These are phyloP conservation scores for Pelargonium cotyledonis DNA, from an alignment of 441 rosid species.

Conservation along the genomic window DNA sequence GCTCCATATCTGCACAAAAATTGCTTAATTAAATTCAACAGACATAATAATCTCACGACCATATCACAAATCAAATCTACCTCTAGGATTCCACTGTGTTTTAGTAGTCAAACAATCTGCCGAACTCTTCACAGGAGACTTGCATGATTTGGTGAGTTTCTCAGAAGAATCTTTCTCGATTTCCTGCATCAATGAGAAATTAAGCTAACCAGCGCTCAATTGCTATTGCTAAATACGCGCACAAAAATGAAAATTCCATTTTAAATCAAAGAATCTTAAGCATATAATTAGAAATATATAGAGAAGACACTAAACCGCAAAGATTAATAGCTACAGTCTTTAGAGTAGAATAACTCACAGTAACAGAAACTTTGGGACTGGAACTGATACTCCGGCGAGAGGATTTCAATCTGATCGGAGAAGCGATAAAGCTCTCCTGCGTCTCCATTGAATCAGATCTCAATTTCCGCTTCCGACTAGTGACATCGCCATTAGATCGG, in stretches of 20 bases:
- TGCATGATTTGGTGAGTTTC: conserved; percentile 16
- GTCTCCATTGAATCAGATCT: conserved; percentile 35
- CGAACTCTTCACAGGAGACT: conserved; percentile 26
- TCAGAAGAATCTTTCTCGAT: conserved; percentile 26
- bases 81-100: conserved; percentile 57
- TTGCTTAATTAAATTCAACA: conserved; percentile 1
- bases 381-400: conserved; percentile 45
- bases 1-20: conserved; percentile 39
- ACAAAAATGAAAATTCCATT: too few species aligned
- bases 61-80: conserved; percentile 23
- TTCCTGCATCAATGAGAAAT: conserved; percentile 27
- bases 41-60: not conserved
- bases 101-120: conserved; percentile 22
- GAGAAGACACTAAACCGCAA: not conserved
- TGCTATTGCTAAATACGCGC: not conserved
- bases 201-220: not conserved
- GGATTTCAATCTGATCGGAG: conserved; percentile 46
- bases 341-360: conserved; percentile 23
- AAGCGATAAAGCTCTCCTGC: conserved; percentile 17
- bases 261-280: not conserved
- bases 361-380: conserved; percentile 24
- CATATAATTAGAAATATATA: not conserved
- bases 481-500: conserved; percentile 33
- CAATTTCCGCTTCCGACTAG: conserved; percentile 49
- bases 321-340: not conserved